phyloP scores from a whole-genome alignment of 495 filamentous ascomycete species.

The Bombardia bombarda region DNA sequence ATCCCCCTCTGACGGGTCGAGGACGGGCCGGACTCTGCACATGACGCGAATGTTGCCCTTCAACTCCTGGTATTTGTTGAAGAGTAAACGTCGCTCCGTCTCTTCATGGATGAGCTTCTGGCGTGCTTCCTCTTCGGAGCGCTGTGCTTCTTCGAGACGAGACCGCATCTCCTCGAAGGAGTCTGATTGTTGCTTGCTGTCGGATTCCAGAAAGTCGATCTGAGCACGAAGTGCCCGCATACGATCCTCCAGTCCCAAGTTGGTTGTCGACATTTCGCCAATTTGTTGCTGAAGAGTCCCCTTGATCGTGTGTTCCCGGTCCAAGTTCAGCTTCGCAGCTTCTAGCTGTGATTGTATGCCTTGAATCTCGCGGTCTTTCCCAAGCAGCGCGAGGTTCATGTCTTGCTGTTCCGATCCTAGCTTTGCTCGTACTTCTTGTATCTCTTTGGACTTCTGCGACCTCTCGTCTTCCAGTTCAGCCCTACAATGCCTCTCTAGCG shows the following conservation, averaged over 20 bases:
- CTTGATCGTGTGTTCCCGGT: conserved; percentile 38
- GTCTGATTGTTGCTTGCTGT: conserved; percentile 74
- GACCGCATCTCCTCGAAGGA: conserved; percentile 70
- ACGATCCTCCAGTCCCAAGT: conserved; percentile 61
- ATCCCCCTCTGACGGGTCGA: conserved; percentile 49
- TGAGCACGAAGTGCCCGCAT: conserved; percentile 66
- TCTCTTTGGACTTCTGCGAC: conserved; percentile 48
- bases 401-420: conserved; percentile 56
- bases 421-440: conserved; percentile 55
- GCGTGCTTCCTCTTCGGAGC: conserved; percentile 57
- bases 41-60: conserved; percentile 99
- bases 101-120: conserved; percentile 88
- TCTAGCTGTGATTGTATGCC: conserved; percentile 47
- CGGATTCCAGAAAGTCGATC: conserved; percentile 81
- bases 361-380: conserved; percentile 53
- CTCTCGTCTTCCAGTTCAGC: conserved; percentile 53
- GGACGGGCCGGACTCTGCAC: conserved; percentile 84
- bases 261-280: conserved; percentile 54
- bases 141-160: conserved; percentile 67
- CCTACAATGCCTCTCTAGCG: conserved; percentile 23
- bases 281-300: conserved; percentile 40
- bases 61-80: conserved; percentile 97
- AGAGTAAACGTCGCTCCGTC: conserved; percentile 80
- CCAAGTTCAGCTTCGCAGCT: conserved; percentile 48
- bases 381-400: conserved; percentile 51